These are phyloP conservation scores for Aspergillus panamensis DNA, from an alignment of 495 filamentous ascomycete species.

Conservation along the genomic window DNA sequence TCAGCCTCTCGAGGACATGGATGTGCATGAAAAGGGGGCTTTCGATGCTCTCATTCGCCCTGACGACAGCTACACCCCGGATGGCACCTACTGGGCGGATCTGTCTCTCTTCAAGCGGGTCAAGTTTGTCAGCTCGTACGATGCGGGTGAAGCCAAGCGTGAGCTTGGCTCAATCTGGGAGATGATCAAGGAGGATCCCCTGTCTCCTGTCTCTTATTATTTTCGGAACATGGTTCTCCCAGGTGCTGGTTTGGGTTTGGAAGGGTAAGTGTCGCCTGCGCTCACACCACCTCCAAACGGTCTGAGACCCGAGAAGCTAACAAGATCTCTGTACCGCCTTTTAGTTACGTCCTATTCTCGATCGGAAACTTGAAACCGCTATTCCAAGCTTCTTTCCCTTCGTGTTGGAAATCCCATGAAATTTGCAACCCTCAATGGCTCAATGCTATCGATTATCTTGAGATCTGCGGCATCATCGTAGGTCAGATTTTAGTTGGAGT, in stretches of 20 bases:
- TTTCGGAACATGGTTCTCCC: conserved; percentile 84
- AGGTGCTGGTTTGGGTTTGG: conserved; percentile 81
- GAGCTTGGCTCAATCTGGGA: conserved; percentile 65
- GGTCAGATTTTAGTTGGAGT: conserved; percentile 76
- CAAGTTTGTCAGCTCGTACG: conserved; percentile 66
- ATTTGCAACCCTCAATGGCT: conserved; percentile 74
- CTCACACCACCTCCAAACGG: background rate
- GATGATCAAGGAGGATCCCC: conserved; percentile 77
- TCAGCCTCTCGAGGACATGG: conserved; percentile 52
- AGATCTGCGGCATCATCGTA: conserved; percentile 83
- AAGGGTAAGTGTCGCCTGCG: conserved; percentile 55
- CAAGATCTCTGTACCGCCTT: background rate
- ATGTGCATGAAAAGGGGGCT: conserved; percentile 62
- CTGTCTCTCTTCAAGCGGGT: conserved; percentile 61
- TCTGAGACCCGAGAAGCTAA: background rate
- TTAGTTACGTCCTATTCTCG: conserved; percentile 83
- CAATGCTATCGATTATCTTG: conserved; percentile 74
- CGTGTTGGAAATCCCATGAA: conserved; percentile 64
- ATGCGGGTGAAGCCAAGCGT: conserved; percentile 57
- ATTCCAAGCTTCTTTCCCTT: conserved; percentile 62
- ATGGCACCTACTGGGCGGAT: conserved; percentile 91
- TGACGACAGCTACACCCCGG: conserved; percentile 72
- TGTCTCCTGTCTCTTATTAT: conserved; percentile 77
- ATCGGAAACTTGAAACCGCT: conserved; percentile 84
- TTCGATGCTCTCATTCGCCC: conserved; percentile 73